Evolutionary conservation across 2,329 filamentous ascomycete species (phyloP), one percentile per base, ranked within the genome.

Genomic region (Aspergillus sojae): DNA sequence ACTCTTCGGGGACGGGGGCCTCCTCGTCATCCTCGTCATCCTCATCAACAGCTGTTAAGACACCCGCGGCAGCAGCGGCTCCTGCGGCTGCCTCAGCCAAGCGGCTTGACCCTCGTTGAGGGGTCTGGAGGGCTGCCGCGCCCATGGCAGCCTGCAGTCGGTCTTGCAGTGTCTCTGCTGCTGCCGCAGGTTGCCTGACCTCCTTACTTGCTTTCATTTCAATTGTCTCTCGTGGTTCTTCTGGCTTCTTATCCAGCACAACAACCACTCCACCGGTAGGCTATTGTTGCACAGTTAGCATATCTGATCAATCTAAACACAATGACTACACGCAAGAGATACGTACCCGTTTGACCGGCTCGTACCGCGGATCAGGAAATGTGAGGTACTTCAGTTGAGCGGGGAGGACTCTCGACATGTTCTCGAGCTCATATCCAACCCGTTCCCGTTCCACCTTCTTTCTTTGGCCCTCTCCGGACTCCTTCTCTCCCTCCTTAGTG

Each of bases 381-480:
- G 89, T 96, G 74, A 99, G 92, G 78, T 94, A 97, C 83, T 96
- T 97, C 74, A 98, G 87, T 82, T 99, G 95, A 54, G 88, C 88
- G 1, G 94, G 95, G 55, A 99, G 87, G 41, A 99, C 93, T 71
- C 95, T 88, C 60, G 91, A 96, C 93, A 99, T 96, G 83, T 99
- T 99, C 75, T 95, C 92, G 66, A 99, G 86, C 68, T 97, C 93
- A 77, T 95, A 97, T 70, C 95, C 95, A 63, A 96, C 87, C 86
- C 97, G 98, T 82, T 99, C 95, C 83, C 95, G 96, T 80, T 97
- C 93, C 0, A 84, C 83, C 84, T 95, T 96, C 86, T 96, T 97
- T 86, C 94, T 97, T 43, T 84, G 81, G 16, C 89, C 87, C 45
- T 84, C 84, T 0, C 74, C 75, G 7, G 77, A 74, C n/a, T 85